A percentile compares a stretch with the other conserved stretches of the same genome.
These are phyloP conservation scores for Cicer yamashitae DNA, from an alignment of 306 rosid genomes.

Conservation along the genomic window DNA sequence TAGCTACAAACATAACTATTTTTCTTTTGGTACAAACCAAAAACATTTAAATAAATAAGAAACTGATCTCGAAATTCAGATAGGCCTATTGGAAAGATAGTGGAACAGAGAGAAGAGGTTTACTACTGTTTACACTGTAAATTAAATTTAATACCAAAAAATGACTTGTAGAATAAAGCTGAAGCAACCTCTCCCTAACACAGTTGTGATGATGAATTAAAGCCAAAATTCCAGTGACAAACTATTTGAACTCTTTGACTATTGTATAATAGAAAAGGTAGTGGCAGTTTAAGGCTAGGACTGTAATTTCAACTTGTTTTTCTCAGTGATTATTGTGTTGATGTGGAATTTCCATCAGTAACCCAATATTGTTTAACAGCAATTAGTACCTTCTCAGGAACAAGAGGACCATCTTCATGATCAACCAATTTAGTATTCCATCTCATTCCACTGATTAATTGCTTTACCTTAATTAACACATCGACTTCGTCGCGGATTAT, in stretches of 20 bases:
- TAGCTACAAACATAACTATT: neutral
- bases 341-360: constrained; percentile 66
- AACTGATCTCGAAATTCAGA: too few species aligned
- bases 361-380: constrained; percentile 98
- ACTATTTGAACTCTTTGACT: constrained; percentile 42
- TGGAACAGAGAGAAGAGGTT: neutral
- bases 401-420: constrained; percentile 96
- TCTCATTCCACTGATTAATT: constrained; percentile 81
- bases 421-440: constrained; percentile 93
- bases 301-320: constrained; percentile 30
- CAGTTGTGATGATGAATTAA: constrained; percentile 35
- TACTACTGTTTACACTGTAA: constrained; percentile 34
- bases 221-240: constrained; percentile 49
- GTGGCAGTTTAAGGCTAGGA: neutral
- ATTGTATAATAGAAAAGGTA: constrained; percentile 38
- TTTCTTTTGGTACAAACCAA: constrained; percentile 13
- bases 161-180: constrained; percentile 42
- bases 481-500: constrained; percentile 90
- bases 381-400: constrained; percentile 84
- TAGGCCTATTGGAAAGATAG: neutral
- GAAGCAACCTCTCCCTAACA: constrained; percentile 38
- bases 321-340: constrained; percentile 50
- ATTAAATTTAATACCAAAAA: constrained; percentile 44
- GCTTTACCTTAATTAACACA: constrained; percentile 71
- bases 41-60: constrained; percentile 1